Percentiles rank a stretch among this genome's conserved stretches.
These are phyloP conservation scores for Yarrowia sp. DNA, from an alignment of 805 yeast species.

Conservation along the genomic window DNA sequence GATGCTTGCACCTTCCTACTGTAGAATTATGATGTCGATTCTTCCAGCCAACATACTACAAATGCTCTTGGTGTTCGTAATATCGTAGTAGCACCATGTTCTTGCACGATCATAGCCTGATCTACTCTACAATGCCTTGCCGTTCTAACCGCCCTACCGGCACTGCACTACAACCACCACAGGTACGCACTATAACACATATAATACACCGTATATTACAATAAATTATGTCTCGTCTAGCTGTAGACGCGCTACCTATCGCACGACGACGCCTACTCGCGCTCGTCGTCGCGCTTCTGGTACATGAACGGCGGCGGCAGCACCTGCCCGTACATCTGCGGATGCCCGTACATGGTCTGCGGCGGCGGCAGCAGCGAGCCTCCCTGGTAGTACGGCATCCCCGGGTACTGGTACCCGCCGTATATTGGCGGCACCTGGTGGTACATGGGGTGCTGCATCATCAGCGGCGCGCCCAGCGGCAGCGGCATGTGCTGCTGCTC, in stretches of 20 bases:
- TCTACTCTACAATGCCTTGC: no score
- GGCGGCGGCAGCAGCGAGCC: constrained; percentile 14
- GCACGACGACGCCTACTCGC: not conserved
- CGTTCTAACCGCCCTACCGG: no score
- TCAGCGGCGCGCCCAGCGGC: constrained; percentile 5
- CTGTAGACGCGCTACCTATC: not conserved
- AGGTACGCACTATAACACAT: no score
- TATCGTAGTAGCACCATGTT: no score
- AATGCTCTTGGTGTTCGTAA: no score
- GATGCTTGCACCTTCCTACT: no score
- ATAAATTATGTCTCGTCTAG: constrained; percentile 15
- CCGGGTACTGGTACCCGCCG: constrained; percentile 19
- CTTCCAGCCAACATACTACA: no score
- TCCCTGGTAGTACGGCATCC: constrained; percentile 18
- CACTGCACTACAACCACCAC: no score
- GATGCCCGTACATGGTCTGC: constrained; percentile 20
- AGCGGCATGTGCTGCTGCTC: constrained; percentile 23
- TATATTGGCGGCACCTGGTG: constrained; percentile 24
- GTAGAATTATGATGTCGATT: no score
- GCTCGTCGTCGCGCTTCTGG: constrained; percentile 17
- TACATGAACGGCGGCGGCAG: constrained; percentile 19
- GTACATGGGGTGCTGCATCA: constrained; percentile 26
- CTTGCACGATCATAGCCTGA: no score
- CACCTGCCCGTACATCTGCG: constrained; percentile 18
- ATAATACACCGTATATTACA: constrained; percentile 25